phyloP scores from a whole-genome alignment of 2,329 filamentous ascomycete species.

The Aspergillus candidus region DNA sequence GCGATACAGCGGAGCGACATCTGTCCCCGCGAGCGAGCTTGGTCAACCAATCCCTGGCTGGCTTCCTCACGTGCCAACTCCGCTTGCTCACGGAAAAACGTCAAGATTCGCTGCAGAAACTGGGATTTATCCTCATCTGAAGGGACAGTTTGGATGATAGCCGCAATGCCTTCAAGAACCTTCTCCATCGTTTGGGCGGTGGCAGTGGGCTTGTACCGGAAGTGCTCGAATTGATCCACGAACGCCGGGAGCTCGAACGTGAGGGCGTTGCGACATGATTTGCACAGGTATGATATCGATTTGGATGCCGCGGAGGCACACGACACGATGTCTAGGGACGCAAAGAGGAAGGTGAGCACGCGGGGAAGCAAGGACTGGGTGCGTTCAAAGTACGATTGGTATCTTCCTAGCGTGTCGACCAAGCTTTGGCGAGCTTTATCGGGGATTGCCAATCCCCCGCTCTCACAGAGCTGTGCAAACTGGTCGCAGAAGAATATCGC shows the following conservation, averaged over 20 bases:
- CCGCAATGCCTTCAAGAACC: constrained; percentile 41
- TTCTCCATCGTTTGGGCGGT: constrained; percentile 35
- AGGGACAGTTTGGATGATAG: constrained; percentile 38
- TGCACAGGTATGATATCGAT: constrained; percentile 40
- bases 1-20: constrained; percentile 36
- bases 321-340: constrained; percentile 36
- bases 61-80: constrained; percentile 28
- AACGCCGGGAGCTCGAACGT: constrained; percentile 39
- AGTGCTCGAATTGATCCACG: constrained; percentile 36
- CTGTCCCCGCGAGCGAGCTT: constrained; percentile 28
- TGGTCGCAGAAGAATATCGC: constrained; percentile 35
- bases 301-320: constrained; percentile 39
- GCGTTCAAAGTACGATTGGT: constrained; percentile 40
- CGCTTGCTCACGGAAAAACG: constrained; percentile 33
- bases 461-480: constrained; percentile 30
- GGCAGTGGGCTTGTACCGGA: constrained; percentile 33
- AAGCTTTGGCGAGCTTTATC: constrained; percentile 37
- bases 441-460: constrained; percentile 26
- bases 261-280: constrained; percentile 38
- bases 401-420: constrained; percentile 40
- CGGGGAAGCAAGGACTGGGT: constrained; percentile 35
- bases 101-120: constrained; percentile 33
- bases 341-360: constrained; percentile 41
- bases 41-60: constrained; percentile 25
- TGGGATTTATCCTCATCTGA: constrained; percentile 36